Conservation (phyloP, 176 grass and related monocot species). For the Tillandsia fasciculata region DNA sequence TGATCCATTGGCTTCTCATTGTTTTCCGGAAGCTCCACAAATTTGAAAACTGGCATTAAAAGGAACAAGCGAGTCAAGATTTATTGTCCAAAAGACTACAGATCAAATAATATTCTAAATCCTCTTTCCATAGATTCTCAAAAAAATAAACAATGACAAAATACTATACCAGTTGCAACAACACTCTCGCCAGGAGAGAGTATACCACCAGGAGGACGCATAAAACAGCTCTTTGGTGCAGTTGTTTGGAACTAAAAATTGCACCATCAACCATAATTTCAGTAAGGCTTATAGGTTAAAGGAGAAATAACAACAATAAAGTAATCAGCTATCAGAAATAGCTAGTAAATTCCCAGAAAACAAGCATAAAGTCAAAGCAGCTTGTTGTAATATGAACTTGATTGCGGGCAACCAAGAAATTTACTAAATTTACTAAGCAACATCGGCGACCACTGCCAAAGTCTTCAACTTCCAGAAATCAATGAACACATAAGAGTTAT, state of each 20-base stretch:
- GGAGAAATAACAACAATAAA: slow-evolving; percentile 10
- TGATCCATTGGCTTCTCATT: slow-evolving; percentile 74
- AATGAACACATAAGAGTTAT: slow-evolving; percentile 18
- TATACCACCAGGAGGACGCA: slow-evolving; percentile 92
- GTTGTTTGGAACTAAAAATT: slow-evolving; percentile 94
- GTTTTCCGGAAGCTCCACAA: slow-evolving; percentile 95
- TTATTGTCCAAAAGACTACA: neutral
- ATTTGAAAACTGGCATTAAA: slow-evolving; percentile 77
- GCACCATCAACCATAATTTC: neutral
- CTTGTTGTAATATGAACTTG: neutral
- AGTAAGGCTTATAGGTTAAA: neutral
- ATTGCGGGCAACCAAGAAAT: neutral
- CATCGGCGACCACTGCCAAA: slow-evolving; percentile 17
- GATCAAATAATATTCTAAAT: neutral
- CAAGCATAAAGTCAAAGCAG: too few relatives aligned
- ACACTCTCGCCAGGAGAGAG: slow-evolving; percentile 93
- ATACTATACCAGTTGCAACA: slow-evolving; percentile 71
- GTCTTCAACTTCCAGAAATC: slow-evolving; percentile 1
- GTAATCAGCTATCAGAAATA: slow-evolving; percentile 10
- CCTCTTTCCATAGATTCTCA: neutral
- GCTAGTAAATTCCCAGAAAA: slow-evolving; percentile 4
- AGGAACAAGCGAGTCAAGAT: slow-evolving; percentile 16
- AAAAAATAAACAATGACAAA: slow-evolving; percentile 17
- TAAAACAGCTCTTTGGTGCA: slow-evolving; percentile 94
- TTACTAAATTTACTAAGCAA: neutral